A percentile compares a stretch with the other conserved stretches of the same genome.
phyloP scores from a whole-genome alignment of 176 grass and related monocot genomes.

The Triticum monococcum region DNA sequence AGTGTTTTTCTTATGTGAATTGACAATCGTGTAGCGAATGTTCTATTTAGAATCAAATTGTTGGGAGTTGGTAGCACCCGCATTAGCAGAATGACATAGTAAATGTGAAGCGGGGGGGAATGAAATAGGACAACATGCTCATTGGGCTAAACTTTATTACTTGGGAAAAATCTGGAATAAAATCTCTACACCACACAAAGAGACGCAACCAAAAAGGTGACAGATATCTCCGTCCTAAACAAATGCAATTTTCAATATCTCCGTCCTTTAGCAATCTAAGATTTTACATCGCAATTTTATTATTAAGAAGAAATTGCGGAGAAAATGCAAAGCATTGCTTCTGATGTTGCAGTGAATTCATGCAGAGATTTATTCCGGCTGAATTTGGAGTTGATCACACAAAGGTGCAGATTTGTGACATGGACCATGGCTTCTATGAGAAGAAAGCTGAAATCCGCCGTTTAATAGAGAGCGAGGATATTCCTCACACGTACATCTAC shows the following conservation, averaged over 20 bases:
- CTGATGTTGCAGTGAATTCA: constrained; percentile 7
- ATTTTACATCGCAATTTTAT: not conserved
- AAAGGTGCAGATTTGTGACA: constrained; percentile 67
- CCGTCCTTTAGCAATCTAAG: not conserved
- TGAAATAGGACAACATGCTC: not conserved
- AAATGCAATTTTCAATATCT: not conserved
- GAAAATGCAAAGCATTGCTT: not conserved
- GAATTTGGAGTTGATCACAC: constrained; percentile 87
- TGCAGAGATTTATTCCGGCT: constrained; percentile 88
- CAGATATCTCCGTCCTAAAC: not conserved
- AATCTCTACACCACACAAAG: not conserved
- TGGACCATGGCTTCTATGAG: constrained; percentile 82
- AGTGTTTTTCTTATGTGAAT: not conserved
- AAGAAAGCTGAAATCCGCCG: constrained; percentile 69
- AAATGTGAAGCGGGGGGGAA: not conserved
- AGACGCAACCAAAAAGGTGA: not conserved
- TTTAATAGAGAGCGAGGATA: constrained; percentile 66
- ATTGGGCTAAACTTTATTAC: not conserved
- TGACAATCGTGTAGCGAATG: not conserved
- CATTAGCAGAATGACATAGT: not conserved
- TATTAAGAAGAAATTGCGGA: not conserved
- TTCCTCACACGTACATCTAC: constrained; percentile 86
- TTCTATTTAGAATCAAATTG: not conserved
- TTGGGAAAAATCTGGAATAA: not conserved
- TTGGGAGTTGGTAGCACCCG: not conserved